Evolutionary conservation across 2,329 filamentous ascomycete species (phyloP), one percentile per base, ranked within the genome.

Genomic region (Chaetomium sp.): DNA sequence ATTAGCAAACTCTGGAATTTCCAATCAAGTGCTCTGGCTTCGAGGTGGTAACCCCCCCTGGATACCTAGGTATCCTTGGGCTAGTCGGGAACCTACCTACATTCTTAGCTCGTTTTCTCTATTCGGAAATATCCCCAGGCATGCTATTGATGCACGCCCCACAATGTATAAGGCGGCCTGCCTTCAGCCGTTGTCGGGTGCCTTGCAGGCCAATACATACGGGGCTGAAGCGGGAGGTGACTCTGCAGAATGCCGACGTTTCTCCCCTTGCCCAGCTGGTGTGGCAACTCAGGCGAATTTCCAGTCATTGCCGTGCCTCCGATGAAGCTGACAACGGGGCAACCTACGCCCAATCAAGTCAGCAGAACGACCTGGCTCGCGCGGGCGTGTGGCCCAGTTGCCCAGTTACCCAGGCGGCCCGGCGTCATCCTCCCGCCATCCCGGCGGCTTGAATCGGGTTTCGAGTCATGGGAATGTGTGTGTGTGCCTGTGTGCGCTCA

Each of bases 141-240:
- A n/a, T 47, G 42, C 21, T 47, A 47, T 10, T 29, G 27, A 29
- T 29, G 27, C 6, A 29, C 27, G 27, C 27, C 27, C 27, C 21
- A 4, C 31, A 19, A 1, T 27, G 54, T 42, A 33, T 16, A 27
- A 16, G 42, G 38, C 31, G 27, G 53, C 29, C 53, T 55, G 27
- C 33, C 10, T 3, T 49, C 31, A 47, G 57, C 57, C 45, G 29
- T 16, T 21, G 4, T 31, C n/a, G 42, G 25, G 56, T 58, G 38
- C 57, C 29, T 59, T 59, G 57, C 42, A 35, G 57, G 8, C 13
- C 31, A 27, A 51, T 51, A 51, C 57, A 51, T 25, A 49, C 29
- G 27, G 57, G 57, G 57, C 55, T 45, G 55, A 57, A 47, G 55
- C n/a, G n/a, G 25, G 55, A 27, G 16, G 2, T 45, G 12, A 33